A percentile compares a stretch with the other conserved stretches of the same genome.
phyloP scores from a whole-genome alignment of 2,329 filamentous ascomycete genomes.

The Shiraia sp. region DNA sequence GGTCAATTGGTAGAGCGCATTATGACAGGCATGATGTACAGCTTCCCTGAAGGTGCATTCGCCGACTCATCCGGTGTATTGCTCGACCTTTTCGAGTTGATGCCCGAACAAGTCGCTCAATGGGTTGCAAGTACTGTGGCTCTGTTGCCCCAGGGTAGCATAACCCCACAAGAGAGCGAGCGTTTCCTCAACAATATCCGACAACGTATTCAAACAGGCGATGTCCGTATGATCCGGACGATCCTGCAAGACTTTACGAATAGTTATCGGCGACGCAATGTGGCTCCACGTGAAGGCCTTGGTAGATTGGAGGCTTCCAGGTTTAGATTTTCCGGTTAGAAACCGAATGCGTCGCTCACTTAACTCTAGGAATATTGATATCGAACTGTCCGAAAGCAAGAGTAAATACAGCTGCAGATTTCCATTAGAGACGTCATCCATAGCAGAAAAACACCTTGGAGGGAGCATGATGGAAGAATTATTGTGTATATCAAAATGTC shows the following conservation, averaged over 20 bases:
- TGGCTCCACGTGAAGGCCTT: conserved; percentile 90
- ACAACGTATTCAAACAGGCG: conserved; percentile 70
- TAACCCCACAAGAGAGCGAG: conserved; percentile 79
- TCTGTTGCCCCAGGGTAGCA: conserved; percentile 73
- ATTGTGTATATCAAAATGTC: conserved; percentile 9
- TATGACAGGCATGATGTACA: conserved; percentile 98
- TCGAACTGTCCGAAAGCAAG: too few species aligned
- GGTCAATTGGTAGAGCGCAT: conserved; percentile 83
- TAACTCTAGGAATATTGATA: too few species aligned
- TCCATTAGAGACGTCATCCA: too few species aligned
- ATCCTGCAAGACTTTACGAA: conserved; percentile 97
- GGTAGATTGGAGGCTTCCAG: conserved; percentile 83
- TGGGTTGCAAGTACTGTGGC: conserved; percentile 87
- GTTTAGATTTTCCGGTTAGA: conserved; percentile 70
- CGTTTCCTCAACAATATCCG: conserved; percentile 79
- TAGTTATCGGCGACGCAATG: conserved; percentile 87
- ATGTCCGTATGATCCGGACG: conserved; percentile 78
- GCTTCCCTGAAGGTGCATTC: conserved; percentile 93
- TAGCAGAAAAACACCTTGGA: too few species aligned
- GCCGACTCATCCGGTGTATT: conserved; percentile 93
- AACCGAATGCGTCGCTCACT: conserved; percentile 14
- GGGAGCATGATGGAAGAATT: not conserved
- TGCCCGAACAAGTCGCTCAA: conserved; percentile 74
- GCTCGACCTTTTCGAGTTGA: conserved; percentile 82
- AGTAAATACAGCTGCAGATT: too few species aligned